Conservation (phyloP, 1,139 yeast species). For the Hemisphaericaspora xylofermentans region DNA sequence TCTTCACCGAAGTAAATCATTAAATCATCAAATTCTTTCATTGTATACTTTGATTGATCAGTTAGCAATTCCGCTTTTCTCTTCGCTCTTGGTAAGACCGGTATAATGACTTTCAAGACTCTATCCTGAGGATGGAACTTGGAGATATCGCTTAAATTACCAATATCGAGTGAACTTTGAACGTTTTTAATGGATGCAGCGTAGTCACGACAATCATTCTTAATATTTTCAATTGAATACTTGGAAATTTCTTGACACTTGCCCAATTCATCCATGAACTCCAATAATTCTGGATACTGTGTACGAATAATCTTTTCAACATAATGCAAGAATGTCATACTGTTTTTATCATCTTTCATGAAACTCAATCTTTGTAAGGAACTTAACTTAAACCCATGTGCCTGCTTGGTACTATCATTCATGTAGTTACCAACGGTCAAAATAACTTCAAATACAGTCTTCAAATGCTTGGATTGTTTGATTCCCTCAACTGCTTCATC, state of each 20-base stretch:
- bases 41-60: constrained; percentile 63
- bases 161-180: constrained; percentile 70
- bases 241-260: constrained; percentile 62
- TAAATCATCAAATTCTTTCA: constrained; percentile 65
- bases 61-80: constrained; percentile 61
- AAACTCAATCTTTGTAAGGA: constrained; percentile 75
- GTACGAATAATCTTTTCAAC: constrained; percentile 71
- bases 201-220: constrained; percentile 60
- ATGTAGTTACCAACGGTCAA: constrained; percentile 81
- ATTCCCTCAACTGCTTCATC: constrained; percentile 66
- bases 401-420: constrained; percentile 79
- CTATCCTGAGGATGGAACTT: constrained; percentile 75
- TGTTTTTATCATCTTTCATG: constrained; percentile 74
- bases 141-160: constrained; percentile 73
- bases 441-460: constrained; percentile 70
- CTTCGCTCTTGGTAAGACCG: constrained; percentile 66
- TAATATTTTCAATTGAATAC: constrained; percentile 65
- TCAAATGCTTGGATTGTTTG: constrained; percentile 56
- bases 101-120: constrained; percentile 60
- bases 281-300: constrained; percentile 64
- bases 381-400: constrained; percentile 73
- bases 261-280: constrained; percentile 58
- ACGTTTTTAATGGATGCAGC: constrained; percentile 61
- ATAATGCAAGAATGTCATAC: constrained; percentile 76
- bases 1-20: constrained; percentile 82